Conservation (phyloP, 257 asterid species). For the Lycium ferocissimum region DNA sequence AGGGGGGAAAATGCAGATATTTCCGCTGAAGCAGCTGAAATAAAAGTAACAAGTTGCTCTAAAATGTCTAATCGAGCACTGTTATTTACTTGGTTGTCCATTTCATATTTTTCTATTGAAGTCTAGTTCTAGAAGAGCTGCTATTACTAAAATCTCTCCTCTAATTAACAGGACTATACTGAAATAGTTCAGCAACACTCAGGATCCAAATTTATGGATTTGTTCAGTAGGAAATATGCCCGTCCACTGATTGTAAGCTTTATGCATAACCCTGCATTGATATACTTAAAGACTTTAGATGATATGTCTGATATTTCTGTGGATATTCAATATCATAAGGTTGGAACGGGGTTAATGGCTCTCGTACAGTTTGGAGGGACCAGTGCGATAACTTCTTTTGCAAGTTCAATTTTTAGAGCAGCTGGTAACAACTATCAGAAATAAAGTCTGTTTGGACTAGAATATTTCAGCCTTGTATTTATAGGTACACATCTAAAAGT, state of each 20-base stretch:
- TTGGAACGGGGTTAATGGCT: slow-evolving; percentile 44
- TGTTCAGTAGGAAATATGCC: slow-evolving; percentile 41
- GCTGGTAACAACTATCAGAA: slow-evolving; percentile 38
- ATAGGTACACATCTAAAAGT: background rate
- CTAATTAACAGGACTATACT: slow-evolving; percentile 40
- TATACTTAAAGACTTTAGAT: background rate
- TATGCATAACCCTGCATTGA: slow-evolving; percentile 5
- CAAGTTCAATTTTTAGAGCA: slow-evolving; percentile 44
- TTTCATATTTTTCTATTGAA: background rate
- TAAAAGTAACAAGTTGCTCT: slow-evolving; percentile 33
- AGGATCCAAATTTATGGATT: slow-evolving; percentile 38
- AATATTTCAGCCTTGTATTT: background rate
- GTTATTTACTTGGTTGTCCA: background rate
- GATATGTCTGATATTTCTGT: slow-evolving; percentile 2
- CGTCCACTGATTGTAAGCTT: slow-evolving; percentile 44
- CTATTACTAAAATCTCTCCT: background rate
- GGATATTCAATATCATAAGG: slow-evolving; percentile 25
- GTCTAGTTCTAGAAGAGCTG: background rate
- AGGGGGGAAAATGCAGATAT: slow-evolving; percentile 43
- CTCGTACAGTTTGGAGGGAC: slow-evolving; percentile 49
- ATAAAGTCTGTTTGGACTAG: background rate
- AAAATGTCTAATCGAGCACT: background rate
- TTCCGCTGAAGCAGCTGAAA: slow-evolving; percentile 46
- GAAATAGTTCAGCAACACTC: slow-evolving; percentile 27
- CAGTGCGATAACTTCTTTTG: slow-evolving; percentile 41